Percentiles rank a stretch among this genome's conserved stretches.
Conservation (phyloP, 2,329 filamentous ascomycete species). For the Clonostachys chloroleuca region DNA sequence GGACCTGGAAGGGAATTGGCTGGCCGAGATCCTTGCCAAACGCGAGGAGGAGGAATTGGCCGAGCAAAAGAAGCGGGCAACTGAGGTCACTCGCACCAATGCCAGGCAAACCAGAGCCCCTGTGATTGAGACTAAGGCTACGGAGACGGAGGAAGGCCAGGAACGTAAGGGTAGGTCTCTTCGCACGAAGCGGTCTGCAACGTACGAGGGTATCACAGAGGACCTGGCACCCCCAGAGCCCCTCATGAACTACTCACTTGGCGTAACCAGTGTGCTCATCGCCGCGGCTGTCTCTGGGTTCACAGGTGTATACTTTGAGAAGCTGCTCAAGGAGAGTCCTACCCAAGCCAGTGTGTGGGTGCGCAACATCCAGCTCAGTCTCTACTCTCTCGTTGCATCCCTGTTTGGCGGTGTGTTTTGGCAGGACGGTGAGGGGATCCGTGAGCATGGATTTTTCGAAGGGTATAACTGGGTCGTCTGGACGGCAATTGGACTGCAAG, state of each 20-base stretch:
- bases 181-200: conserved; percentile 60
- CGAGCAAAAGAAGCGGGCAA: too few species aligned
- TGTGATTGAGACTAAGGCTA: not conserved
- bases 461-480: conserved; percentile 94
- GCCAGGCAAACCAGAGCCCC: not conserved
- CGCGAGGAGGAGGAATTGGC: too few species aligned
- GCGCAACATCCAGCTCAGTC: conserved; percentile 88
- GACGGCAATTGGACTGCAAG: conserved; percentile 78
- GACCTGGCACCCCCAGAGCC: conserved; percentile 40
- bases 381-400: conserved; percentile 90
- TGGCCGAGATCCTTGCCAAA: too few species aligned
- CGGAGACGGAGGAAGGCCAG: not conserved
- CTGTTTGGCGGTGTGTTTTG: conserved; percentile 81
- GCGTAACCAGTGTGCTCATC: conserved; percentile 71
- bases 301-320: conserved; percentile 85
- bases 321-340: conserved; percentile 82
- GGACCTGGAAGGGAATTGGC: too few species aligned
- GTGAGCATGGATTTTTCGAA: conserved; percentile 83
- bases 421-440: conserved; percentile 81
- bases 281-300: conserved; percentile 79
- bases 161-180: too few species aligned
- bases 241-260: conserved; percentile 73
- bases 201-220: conserved; percentile 82
- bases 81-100: not conserved
- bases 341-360: conserved; percentile 81